Conservation (phyloP, 2,329 filamentous ascomycete genomes). For the Fusarium tanahbumbuense region DNA sequence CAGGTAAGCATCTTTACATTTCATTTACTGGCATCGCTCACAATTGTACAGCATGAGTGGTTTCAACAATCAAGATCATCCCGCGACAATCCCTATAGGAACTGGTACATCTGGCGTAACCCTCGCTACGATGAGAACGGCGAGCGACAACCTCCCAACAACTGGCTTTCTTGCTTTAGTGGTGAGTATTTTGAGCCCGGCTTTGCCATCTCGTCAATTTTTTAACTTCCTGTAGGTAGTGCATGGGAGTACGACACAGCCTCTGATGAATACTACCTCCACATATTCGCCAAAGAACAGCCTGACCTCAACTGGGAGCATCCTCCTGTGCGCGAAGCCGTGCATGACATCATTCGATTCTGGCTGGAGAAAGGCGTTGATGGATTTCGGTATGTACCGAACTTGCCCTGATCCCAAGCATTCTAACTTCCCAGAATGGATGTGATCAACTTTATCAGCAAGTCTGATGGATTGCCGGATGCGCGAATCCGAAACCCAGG, state of each 20-base stretch:
- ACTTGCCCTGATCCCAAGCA: fast-evolving
- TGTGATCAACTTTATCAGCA: constrained; percentile 75
- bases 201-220: too few relatives aligned
- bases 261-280: constrained; percentile 76
- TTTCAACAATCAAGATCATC: constrained; percentile 71
- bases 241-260: constrained; percentile 43
- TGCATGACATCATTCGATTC: constrained; percentile 72
- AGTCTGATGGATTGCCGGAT: constrained; percentile 65
- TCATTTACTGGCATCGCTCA: not conserved
- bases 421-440: constrained; percentile 59
- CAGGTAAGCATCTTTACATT: constrained; percentile 4
- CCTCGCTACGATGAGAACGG: constrained; percentile 63
- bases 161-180: constrained; percentile 71
- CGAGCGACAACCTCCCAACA: constrained; percentile 73
- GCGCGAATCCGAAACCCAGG: constrained; percentile 57
- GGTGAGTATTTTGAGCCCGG: constrained; percentile 40
- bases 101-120: constrained; percentile 70
- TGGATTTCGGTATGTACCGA: constrained; percentile 63
- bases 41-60: constrained; percentile 51
- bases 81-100: constrained; percentile 67
- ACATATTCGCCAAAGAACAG: constrained; percentile 75
- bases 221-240: constrained; percentile 7
- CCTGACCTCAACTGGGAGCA: constrained; percentile 86
- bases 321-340: constrained; percentile 69
- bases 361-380: constrained; percentile 77